A percentile compares a stretch with the other conserved stretches of the same genome.
Evolutionary conservation across 495 filamentous ascomycete species (phyloP).

Genomic region (Penicillium parvum): DNA sequence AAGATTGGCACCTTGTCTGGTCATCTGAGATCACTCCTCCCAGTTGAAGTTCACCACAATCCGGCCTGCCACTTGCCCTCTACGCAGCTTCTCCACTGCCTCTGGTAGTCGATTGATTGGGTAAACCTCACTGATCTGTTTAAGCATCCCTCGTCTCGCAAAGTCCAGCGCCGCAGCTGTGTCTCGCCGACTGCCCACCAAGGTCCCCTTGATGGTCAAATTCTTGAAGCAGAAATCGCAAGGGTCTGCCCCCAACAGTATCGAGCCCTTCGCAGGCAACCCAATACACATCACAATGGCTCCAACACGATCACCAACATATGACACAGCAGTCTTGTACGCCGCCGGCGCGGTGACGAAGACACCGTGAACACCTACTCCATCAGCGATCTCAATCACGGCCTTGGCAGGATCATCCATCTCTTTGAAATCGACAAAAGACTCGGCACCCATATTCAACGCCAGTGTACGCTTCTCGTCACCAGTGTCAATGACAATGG

Average conservation of each 20-base stretch:
- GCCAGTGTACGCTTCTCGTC: slow-evolving; percentile 36
- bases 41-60: slow-evolving; percentile 49
- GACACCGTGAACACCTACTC: slow-evolving; percentile 47
- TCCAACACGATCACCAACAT: slow-evolving; percentile 38
- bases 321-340: slow-evolving; percentile 36
- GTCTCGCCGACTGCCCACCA: slow-evolving; percentile 46
- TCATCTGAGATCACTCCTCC: slow-evolving; percentile 10
- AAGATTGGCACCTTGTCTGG: no score
- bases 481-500: slow-evolving; percentile 49
- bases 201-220: slow-evolving; percentile 41
- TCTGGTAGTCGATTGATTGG: slow-evolving; percentile 35
- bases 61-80: slow-evolving; percentile 43
- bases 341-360: slow-evolving; percentile 47
- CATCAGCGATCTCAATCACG: slow-evolving; percentile 40
- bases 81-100: slow-evolving; percentile 36
- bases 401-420: slow-evolving; percentile 30
- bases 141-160: slow-evolving; percentile 40
- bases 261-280: slow-evolving; percentile 26
- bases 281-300: slow-evolving; percentile 46
- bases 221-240: slow-evolving; percentile 41
- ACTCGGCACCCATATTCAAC: slow-evolving; percentile 46
- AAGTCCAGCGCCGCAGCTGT: slow-evolving; percentile 43
- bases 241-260: slow-evolving; percentile 39
- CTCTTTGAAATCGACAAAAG: slow-evolving; percentile 47
- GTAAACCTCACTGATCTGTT: slow-evolving; percentile 39